Percentiles rank a stretch among this genome's conserved stretches.
phyloP scores from a whole-genome alignment of 2,329 filamentous ascomycete species.

The Alternaria ventricosa region DNA sequence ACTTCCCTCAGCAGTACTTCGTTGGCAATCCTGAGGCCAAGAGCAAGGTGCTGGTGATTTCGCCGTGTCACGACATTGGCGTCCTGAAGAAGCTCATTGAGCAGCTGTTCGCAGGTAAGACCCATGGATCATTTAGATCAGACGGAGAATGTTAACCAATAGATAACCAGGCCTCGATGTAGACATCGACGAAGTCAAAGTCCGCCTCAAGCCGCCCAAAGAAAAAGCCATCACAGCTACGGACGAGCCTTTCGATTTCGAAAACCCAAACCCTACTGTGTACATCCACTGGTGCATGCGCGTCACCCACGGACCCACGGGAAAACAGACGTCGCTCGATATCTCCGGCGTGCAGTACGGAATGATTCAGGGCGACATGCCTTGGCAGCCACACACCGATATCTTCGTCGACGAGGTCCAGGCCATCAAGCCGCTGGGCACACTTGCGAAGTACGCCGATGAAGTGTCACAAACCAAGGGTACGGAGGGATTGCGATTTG shows the following conservation, averaged over 20 bases:
- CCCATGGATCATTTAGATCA: background rate
- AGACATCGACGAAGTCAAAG: slow-evolving; percentile 5
- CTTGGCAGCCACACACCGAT: background rate
- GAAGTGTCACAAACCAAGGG: background rate
- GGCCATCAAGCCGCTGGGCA: background rate
- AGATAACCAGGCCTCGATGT: slow-evolving; percentile 2
- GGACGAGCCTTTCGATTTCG: background rate
- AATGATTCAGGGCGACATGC: background rate
- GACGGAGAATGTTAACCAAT: background rate
- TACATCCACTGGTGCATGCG: slow-evolving; percentile 6
- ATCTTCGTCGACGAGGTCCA: background rate
- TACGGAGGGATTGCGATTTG: background rate
- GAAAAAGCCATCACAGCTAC: background rate
- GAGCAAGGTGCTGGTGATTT: background rate
- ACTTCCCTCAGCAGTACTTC: background rate
- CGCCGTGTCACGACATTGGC: slow-evolving; percentile 3
- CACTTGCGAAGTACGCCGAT: background rate
- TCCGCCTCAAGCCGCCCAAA: background rate
- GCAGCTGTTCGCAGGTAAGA: slow-evolving; percentile 8
- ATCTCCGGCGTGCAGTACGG: slow-evolving; percentile 5
- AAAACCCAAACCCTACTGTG: background rate
- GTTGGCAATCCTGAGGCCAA: background rate
- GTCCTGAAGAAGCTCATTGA: slow-evolving; percentile 1
- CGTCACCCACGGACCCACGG: slow-evolving; percentile 1
- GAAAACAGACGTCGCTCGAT: slow-evolving; percentile 7